Percentiles rank a stretch among this genome's conserved stretches.
phyloP scores from a whole-genome alignment of 352 stramenopile species.

The Globisporangium cylindrosporum region DNA sequence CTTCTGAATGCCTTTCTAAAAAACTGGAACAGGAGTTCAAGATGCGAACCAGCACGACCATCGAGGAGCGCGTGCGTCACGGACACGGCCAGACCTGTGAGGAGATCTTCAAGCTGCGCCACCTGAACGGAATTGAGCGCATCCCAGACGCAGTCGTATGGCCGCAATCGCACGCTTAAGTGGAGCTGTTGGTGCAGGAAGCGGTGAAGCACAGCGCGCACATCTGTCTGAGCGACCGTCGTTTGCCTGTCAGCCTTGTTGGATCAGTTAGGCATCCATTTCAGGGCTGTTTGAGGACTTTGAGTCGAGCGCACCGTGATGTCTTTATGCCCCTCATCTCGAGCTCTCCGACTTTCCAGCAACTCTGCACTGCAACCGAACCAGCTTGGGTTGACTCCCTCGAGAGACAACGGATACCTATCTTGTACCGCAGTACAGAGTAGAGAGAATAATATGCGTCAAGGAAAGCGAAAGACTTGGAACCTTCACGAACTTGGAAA shows the following conservation, averaged over 20 bases:
- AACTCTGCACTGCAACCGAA: background rate
- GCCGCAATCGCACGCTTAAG: slow-evolving; percentile 76
- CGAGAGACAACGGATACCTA: background rate
- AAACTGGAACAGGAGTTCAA: slow-evolving; percentile 20
- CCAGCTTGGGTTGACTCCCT: background rate
- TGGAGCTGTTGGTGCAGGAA: slow-evolving; percentile 74
- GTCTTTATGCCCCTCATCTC: too few species aligned
- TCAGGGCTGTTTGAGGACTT: too few species aligned
- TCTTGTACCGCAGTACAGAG: too few species aligned
- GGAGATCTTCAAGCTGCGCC: slow-evolving; percentile 60
- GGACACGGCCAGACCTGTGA: slow-evolving; percentile 74
- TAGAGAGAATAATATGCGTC: background rate
- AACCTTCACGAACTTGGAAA: background rate
- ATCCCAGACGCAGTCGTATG: slow-evolving; percentile 92
- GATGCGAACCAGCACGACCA: slow-evolving; percentile 31
- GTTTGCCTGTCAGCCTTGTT: background rate
- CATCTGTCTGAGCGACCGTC: slow-evolving; percentile 69
- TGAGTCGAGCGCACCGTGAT: too few species aligned
- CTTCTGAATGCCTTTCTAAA: slow-evolving; percentile 32
- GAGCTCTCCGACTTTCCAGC: too few species aligned
- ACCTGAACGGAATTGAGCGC: slow-evolving; percentile 40
- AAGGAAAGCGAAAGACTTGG: background rate
- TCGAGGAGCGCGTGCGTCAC: slow-evolving; percentile 64
- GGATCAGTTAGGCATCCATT: background rate
- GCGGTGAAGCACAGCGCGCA: slow-evolving; percentile 44